Evolutionary conservation across 2,329 filamentous ascomycete species (phyloP), one percentile per base, ranked within the genome.

Genomic region (Hirsutella rhossiliensis): DNA sequence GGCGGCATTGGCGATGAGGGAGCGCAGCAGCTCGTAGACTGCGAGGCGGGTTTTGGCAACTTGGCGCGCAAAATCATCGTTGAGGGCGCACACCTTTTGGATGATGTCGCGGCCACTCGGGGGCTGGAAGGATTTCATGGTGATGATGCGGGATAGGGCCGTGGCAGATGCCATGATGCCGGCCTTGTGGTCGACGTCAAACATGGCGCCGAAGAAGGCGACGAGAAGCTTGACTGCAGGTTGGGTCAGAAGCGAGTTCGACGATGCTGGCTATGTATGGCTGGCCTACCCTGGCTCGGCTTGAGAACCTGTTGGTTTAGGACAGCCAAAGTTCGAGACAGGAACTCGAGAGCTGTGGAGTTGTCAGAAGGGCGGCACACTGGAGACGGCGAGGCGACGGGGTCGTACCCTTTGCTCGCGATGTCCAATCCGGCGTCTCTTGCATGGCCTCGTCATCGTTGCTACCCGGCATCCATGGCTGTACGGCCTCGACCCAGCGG

Each of bases 141-240:
- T 51, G 37, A 62, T 63, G 40, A 78, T 68, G 27, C 66, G 63
- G 1, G 64, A 62, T n/a, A 78, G 57, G 1, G 75, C 74, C 38
- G 67, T 71, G 4, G 73, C 64, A 3, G 75, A 73, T 1, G 75
- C 67, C 38, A 73, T 60, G 44, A 78, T 69, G 36, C 75, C 75
- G n/a, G 73, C 74, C 53, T 74, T 74, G 58, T 77, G 73, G 49
- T 78, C 75, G 43, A 73, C 69, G 3, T 71, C 71, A 49, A 78
- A 78, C 64, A 78, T 74, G 46, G 72, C 69, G 13, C 71, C 69
- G 45, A 79, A 79, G 60, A 78, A 79, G 31, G 63, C 62, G 23
- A 76, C 62, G 9, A 75, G 55, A 0, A 74, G 56, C 41, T 69
- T 67, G 29, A 73, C 63, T 66, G 41, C 11, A 8, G n/a, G 11